Conservation (phyloP, 164 flowering plant genomes). For the Aristolochia fimbriata region DNA sequence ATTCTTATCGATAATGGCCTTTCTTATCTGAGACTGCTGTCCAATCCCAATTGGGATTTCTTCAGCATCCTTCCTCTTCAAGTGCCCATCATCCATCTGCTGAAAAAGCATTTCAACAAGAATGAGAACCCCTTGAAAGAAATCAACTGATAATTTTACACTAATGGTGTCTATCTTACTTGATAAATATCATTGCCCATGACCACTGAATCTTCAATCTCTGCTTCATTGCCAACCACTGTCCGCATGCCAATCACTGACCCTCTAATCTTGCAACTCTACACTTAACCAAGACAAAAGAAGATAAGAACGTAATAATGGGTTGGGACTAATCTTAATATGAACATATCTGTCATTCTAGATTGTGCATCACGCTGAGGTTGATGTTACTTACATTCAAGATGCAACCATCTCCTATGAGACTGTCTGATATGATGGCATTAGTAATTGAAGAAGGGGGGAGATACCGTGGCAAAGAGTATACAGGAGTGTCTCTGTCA, state of each 20-base stretch:
- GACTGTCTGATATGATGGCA: slow-evolving; percentile 46
- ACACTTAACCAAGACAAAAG: slow-evolving; percentile 13
- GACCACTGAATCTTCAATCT: slow-evolving; percentile 62
- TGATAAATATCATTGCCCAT: slow-evolving; percentile 66
- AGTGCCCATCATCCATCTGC: slow-evolving; percentile 19
- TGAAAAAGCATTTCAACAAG: slow-evolving; percentile 1
- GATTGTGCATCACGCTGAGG: no score
- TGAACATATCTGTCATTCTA: no score
- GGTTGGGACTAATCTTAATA: no score
- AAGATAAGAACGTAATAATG: neutral
- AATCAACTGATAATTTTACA: neutral
- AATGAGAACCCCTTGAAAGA: neutral
- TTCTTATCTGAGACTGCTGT: slow-evolving; percentile 46
- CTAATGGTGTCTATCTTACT: slow-evolving; percentile 8
- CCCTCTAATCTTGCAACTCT: slow-evolving; percentile 66
- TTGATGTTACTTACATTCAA: slow-evolving; percentile 37
- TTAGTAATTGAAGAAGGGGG: slow-evolving; percentile 54
- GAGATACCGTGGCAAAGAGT: slow-evolving; percentile 59
- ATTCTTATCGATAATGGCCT: slow-evolving; percentile 73
- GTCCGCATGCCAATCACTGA: slow-evolving; percentile 62
- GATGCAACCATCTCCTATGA: slow-evolving; percentile 80
- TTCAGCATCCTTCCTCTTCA: slow-evolving; percentile 9
- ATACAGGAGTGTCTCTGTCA: slow-evolving; percentile 41
- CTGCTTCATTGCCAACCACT: slow-evolving; percentile 43
- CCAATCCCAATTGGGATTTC: slow-evolving; percentile 64